Percentiles rank a stretch among this genome's conserved stretches.
Evolutionary conservation across 768 basidiomycete genomes (phyloP).

Genomic region (Pulveroboletus sp.): DNA sequence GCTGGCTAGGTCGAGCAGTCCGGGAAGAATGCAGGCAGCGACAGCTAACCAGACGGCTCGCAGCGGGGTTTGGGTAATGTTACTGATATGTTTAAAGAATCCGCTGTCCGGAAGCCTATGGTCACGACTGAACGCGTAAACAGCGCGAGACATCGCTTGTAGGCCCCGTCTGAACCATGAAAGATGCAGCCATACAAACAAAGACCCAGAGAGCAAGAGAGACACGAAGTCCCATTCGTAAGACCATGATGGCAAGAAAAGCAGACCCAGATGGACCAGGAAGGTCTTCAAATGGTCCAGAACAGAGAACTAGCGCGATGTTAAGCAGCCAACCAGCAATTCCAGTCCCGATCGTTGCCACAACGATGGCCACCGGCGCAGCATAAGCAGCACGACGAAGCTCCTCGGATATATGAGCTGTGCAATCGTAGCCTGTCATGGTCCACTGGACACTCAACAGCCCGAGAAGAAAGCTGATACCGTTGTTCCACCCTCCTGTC

Average conservation of each 20-base stretch:
- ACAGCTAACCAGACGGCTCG: slow-evolving; percentile 52
- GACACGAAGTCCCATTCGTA: slow-evolving; percentile 47
- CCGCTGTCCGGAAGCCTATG: slow-evolving; percentile 53
- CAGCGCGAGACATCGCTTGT: slow-evolving; percentile 53
- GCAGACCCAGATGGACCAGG: slow-evolving; percentile 51
- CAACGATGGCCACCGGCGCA: slow-evolving; percentile 41
- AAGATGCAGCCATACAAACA: slow-evolving; percentile 61
- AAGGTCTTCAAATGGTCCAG: slow-evolving; percentile 43
- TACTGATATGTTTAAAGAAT: slow-evolving; percentile 47
- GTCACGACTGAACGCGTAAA: slow-evolving; percentile 58
- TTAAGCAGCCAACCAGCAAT: slow-evolving; percentile 63
- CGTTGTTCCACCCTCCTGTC: slow-evolving; percentile 39
- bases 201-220: slow-evolving; percentile 53
- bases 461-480: slow-evolving; percentile 43
- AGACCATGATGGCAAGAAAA: slow-evolving; percentile 53
- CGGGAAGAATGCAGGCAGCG: slow-evolving; percentile 39
- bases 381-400: slow-evolving; percentile 50
- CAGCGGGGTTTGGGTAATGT: slow-evolving; percentile 48
- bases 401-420: slow-evolving; percentile 37
- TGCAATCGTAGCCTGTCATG: slow-evolving; percentile 34
- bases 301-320: slow-evolving; percentile 57
- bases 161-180: slow-evolving; percentile 45
- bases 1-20: slow-evolving; percentile 48
- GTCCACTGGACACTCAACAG: slow-evolving; percentile 46
- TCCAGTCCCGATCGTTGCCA: slow-evolving; percentile 42